Evolutionary conservation across 2,329 filamentous ascomycete species (phyloP).

Genomic region (Eutypa lata): DNA sequence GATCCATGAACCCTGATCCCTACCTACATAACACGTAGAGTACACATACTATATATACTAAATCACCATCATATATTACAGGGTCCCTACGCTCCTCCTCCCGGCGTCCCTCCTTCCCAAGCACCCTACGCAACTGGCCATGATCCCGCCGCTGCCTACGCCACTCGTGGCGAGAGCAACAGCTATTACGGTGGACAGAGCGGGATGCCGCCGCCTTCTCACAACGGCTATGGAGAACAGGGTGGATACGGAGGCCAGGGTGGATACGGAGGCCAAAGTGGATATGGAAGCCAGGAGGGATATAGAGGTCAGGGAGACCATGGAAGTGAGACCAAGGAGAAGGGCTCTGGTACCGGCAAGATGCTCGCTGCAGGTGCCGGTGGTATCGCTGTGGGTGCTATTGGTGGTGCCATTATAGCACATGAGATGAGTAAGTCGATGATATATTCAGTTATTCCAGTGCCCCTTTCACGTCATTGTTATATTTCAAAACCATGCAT

Average conservation of each 20-base stretch:
- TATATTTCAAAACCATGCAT: no score
- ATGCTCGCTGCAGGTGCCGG: conserved; percentile 52
- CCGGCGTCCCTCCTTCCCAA: conserved; percentile 2
- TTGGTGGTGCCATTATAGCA: conserved; percentile 54
- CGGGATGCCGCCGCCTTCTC: conserved; percentile 6
- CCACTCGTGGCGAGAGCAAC: conserved; percentile 2
- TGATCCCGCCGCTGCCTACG: not conserved
- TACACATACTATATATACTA: not conserved
- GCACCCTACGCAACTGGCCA: conserved; percentile 2
- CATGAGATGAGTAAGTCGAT: conserved; percentile 48
- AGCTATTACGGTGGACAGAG: conserved; percentile 6
- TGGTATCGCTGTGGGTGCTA: conserved; percentile 51
- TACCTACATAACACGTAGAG: not conserved
- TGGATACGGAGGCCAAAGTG: conserved; percentile 4
- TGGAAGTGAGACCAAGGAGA: conserved; percentile 23
- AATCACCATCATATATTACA: not conserved
- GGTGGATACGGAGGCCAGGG: conserved; percentile 7
- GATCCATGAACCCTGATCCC: no score
- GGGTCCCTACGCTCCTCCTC: conserved; percentile 15
- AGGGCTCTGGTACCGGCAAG: conserved; percentile 42
- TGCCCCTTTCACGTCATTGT: not conserved
- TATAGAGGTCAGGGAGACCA: conserved; percentile 1
- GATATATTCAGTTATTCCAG: no score
- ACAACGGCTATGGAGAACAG: conserved; percentile 9
- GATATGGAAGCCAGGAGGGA: conserved; percentile 6